Evolutionary conservation across 2,329 filamentous ascomycete species (phyloP), one percentile per base, ranked within the genome.

Genomic region (Elsinoe australis): DNA sequence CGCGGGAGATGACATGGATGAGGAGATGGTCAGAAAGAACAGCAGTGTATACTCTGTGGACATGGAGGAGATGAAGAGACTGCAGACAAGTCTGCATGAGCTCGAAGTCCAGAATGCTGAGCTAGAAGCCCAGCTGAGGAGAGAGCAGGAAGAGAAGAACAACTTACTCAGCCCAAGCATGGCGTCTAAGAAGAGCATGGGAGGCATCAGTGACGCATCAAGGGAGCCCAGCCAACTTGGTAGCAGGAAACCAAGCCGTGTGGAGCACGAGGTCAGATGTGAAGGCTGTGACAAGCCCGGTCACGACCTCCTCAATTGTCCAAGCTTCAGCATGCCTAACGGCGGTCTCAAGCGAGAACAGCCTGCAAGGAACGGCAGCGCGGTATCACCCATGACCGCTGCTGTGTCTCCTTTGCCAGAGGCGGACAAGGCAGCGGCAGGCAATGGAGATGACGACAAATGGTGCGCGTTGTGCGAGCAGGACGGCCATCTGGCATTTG

Each of bases 401-500:
- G 5, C 10, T 17, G 26, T 44, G 8, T 44, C 39, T 2, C 39
- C 39, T 5, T 12, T 49, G 49, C 42, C 56, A 8, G 45, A 53
- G 26, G 51, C 50, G 5, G 45, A 41, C 31, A 49, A 52, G 48
- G 18, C 49, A 32, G 48, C 53, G 15, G 21, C 39, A 15, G 49
- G 36, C 1, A 51, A 48, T 12, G 87, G 26, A 6, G 26, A 96
- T 59, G 79, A 82, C 48, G 78, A 83, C 53, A 95, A 95, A 69
- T 98, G 92, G 92, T 98, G 92, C 67, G 92, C 92, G 12, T 73
- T 96, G 35, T 98, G 92, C 64, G 92, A 98, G 71, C 80, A 87
- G 53, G 92, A 98, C 60, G 92, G 92, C 10, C 92, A 98, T 64
- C 86, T 95, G 66, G 95, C 90, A 14, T 65, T 61, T 49, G 62